Evolutionary conservation across 2,329 filamentous ascomycete genomes (phyloP).

Genomic region (Colletotrichum sp.): DNA sequence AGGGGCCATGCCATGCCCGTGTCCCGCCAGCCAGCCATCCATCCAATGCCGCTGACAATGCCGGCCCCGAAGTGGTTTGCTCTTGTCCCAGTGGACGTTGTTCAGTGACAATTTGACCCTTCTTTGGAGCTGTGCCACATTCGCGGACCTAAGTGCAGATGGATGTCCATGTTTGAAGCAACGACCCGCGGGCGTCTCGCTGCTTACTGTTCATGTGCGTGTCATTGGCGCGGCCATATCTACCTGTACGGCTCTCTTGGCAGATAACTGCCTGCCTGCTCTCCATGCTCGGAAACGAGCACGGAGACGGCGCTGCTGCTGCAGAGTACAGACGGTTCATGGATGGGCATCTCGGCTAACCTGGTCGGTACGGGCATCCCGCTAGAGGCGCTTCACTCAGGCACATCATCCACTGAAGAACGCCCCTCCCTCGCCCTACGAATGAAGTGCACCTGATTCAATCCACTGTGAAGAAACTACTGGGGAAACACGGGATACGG

Average conservation of each 20-base stretch:
- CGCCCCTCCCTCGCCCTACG: not conserved
- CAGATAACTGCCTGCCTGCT: not conserved
- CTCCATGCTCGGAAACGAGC: not conserved
- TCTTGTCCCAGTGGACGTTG: not conserved
- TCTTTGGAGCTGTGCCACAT: not conserved
- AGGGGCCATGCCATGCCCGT: not conserved
- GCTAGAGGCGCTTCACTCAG: not conserved
- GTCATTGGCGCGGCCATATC: not conserved
- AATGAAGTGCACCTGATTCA: not conserved
- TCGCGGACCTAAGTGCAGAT: not conserved
- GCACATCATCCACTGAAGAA: constrained; percentile 15
- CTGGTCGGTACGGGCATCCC: not conserved
- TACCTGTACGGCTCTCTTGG: not conserved
- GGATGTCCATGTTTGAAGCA: not conserved
- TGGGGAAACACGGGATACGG: not conserved
- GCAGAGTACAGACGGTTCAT: not conserved
- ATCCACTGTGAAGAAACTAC: not conserved
- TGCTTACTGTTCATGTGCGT: not conserved
- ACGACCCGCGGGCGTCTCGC: not conserved
- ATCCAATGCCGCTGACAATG: not conserved
- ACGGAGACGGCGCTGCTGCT: not conserved
- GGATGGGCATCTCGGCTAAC: not conserved
- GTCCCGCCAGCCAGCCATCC: not conserved
- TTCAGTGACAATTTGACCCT: not conserved
- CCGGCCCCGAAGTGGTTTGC: not conserved